A percentile compares a stretch with the other conserved stretches of the same genome.
These are phyloP conservation scores for Salix arbutifolia DNA, from an alignment of 345 rosid genomes.

Conservation along the genomic window DNA sequence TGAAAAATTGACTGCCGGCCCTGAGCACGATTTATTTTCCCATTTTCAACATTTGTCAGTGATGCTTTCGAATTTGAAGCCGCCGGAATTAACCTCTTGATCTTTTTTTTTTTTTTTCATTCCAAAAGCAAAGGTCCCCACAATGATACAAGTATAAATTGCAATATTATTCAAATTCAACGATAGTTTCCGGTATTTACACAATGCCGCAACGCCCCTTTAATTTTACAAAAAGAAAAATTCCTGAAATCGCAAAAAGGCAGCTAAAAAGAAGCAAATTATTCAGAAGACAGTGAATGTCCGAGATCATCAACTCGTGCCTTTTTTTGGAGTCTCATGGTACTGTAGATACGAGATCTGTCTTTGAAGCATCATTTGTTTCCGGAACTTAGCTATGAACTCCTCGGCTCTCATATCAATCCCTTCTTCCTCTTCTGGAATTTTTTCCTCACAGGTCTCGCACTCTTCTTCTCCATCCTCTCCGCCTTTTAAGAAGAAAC, in stretches of 20 bases:
- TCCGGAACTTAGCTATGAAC: conserved; percentile 72
- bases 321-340: conserved; percentile 26
- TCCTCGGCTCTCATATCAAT: conserved; percentile 79
- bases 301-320: background rate
- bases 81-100: background rate
- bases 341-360: conserved; percentile 61
- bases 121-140: background rate
- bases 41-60: too few relatives aligned
- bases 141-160: background rate
- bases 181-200: conserved; percentile 15
- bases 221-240: background rate
- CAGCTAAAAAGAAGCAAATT: background rate
- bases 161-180: conserved; percentile 7
- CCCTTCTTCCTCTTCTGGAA: conserved; percentile 45
- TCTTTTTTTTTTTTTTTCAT: background rate
- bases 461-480: conserved; percentile 13
- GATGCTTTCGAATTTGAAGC: background rate
- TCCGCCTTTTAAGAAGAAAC: background rate
- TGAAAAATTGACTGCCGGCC: too few relatives aligned
- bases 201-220: conserved; percentile 13
- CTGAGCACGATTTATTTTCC: too few relatives aligned
- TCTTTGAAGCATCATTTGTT: conserved; percentile 77
- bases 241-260: background rate
- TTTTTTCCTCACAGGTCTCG: conserved; percentile 15
- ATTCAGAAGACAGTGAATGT: background rate